These are phyloP conservation scores for Leishmania lainsoni DNA, from an alignment of 208 protist species.

Conservation along the genomic window DNA sequence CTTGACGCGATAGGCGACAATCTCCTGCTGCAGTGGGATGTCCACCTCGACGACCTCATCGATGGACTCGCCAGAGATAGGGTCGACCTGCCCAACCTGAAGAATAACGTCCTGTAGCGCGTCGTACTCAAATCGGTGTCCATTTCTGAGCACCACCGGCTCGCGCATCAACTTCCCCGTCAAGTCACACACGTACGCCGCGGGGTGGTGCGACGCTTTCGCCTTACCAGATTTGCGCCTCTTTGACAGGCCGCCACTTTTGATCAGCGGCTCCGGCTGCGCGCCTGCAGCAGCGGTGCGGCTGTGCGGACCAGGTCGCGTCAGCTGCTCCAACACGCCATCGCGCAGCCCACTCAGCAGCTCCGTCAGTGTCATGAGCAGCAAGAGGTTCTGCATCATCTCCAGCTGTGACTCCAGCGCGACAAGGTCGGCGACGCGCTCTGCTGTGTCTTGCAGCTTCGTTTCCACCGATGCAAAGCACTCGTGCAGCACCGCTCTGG, in stretches of 20 bases:
- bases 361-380: constrained; percentile 64
- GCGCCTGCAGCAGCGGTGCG: neutral
- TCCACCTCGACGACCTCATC: constrained; percentile 70
- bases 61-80: constrained; percentile 72
- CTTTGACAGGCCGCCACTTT: neutral
- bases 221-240: constrained; percentile 22
- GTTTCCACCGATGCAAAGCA: constrained; percentile 59
- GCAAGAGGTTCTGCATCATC: constrained; percentile 53
- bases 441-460: constrained; percentile 45
- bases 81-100: constrained; percentile 87
- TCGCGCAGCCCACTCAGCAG: constrained; percentile 48
- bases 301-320: constrained; percentile 2
- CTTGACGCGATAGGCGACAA: constrained; percentile 73
- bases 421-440: constrained; percentile 51
- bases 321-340: constrained; percentile 17
- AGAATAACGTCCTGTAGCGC: constrained; percentile 76
- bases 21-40: constrained; percentile 78
- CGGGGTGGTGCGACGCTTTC: constrained; percentile 60
- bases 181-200: constrained; percentile 78
- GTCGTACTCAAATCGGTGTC: constrained; percentile 82
- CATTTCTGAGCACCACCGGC: constrained; percentile 78
- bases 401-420: constrained; percentile 73
- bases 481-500: constrained; percentile 50
- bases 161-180: constrained; percentile 90
- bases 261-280: neutral